These are phyloP conservation scores for Cantharellus cinnabarinus DNA, from an alignment of 768 basidiomycete species.

Conservation along the genomic window DNA sequence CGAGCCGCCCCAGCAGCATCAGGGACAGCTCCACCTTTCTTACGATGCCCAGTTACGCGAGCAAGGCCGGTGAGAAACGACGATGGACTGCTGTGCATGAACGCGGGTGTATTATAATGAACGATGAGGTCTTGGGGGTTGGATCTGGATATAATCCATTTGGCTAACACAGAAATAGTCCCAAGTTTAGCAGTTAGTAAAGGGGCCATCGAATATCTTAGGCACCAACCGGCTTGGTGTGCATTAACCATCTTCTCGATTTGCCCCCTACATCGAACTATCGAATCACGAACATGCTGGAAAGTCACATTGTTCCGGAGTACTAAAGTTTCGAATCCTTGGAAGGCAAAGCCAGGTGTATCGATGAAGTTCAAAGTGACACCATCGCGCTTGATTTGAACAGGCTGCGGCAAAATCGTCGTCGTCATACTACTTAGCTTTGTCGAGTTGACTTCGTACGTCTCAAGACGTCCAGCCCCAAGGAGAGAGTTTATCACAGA, in stretches of 20 bases:
- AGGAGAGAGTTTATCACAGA: slow-evolving; percentile 65
- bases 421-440: slow-evolving; percentile 49
- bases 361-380: slow-evolving; percentile 51
- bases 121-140: slow-evolving; percentile 73
- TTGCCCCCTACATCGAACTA: slow-evolving; percentile 60
- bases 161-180: slow-evolving; percentile 22
- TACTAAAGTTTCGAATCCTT: slow-evolving; percentile 15
- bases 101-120: slow-evolving; percentile 68
- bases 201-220: neutral
- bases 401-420: slow-evolving; percentile 43
- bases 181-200: neutral
- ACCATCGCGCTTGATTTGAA: slow-evolving; percentile 28
- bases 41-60: slow-evolving; percentile 50
- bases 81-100: slow-evolving; percentile 39
- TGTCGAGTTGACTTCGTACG: slow-evolving; percentile 33
- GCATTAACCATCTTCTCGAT: slow-evolving; percentile 77
- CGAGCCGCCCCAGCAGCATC: slow-evolving; percentile 61
- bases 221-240: slow-evolving; percentile 35
- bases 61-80: slow-evolving; percentile 65
- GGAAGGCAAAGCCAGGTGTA: slow-evolving; percentile 55
- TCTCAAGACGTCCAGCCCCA: slow-evolving; percentile 27
- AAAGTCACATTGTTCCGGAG: slow-evolving; percentile 20
- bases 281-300: slow-evolving; percentile 41
- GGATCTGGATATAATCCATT: slow-evolving; percentile 45
- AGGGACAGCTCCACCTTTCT: slow-evolving; percentile 62